These are phyloP conservation scores for Cornus kousa DNA, from an alignment of 148 eudicot species.

Conservation along the genomic window DNA sequence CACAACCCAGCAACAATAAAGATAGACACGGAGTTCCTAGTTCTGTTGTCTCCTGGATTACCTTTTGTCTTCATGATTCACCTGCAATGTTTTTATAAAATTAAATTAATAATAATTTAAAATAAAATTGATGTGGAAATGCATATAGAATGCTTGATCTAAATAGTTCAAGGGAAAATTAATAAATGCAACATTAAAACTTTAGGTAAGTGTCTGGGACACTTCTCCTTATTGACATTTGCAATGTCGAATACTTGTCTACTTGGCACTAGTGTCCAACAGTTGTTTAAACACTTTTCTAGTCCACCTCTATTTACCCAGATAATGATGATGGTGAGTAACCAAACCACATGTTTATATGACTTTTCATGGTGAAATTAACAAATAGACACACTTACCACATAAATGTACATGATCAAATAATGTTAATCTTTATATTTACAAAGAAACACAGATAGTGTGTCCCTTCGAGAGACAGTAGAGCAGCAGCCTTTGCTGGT, in stretches of 20 bases:
- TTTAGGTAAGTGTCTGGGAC: background rate
- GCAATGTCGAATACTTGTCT: background rate
- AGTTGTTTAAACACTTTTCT: background rate
- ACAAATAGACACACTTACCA: too few relatives aligned
- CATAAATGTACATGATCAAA: too few relatives aligned
- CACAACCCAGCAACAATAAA: constrained; percentile 40
- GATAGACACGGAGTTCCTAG: constrained; percentile 34
- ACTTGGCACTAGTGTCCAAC: background rate
- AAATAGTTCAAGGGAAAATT: background rate
- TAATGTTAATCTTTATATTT: background rate
- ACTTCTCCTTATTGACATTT: background rate
- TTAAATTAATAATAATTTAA: background rate
- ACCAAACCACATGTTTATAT: background rate
- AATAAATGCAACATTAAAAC: background rate
- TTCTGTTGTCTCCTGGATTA: constrained; percentile 39
- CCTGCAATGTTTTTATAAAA: constrained; percentile 15
- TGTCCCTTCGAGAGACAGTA: too few relatives aligned
- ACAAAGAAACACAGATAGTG: background rate
- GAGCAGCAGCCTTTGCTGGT: background rate
- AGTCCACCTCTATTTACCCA: background rate
- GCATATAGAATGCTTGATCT: background rate
- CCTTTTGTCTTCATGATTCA: constrained; percentile 44
- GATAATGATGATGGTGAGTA: background rate
- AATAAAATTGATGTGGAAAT: background rate
- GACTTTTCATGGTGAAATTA: background rate